Percentiles rank a stretch among this genome's conserved stretches.
These are phyloP conservation scores for Suillus bovinus DNA, from an alignment of 768 basidiomycete genomes.

Conservation along the genomic window DNA sequence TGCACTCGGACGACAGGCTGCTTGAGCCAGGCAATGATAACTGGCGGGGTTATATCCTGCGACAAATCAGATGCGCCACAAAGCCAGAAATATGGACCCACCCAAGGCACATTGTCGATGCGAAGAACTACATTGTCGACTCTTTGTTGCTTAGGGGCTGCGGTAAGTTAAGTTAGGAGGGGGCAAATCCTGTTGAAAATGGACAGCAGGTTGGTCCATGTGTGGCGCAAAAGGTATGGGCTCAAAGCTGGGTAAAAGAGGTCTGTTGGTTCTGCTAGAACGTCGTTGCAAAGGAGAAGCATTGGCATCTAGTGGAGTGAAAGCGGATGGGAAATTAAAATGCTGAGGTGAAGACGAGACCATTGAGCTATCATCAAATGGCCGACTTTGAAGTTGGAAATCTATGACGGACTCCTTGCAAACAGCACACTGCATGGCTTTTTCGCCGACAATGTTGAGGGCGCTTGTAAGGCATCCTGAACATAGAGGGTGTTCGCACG, in stretches of 20 bases:
- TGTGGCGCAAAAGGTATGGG: slow-evolving; percentile 29
- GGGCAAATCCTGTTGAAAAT: slow-evolving; percentile 20
- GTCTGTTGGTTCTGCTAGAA: slow-evolving; percentile 25
- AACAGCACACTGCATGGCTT: slow-evolving; percentile 83
- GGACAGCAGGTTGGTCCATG: slow-evolving; percentile 32
- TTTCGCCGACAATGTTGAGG: slow-evolving; percentile 87
- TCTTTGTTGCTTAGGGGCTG: slow-evolving; percentile 16
- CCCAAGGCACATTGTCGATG: slow-evolving; percentile 91
- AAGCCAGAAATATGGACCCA: slow-evolving; percentile 35
- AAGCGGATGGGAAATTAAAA: slow-evolving; percentile 13
- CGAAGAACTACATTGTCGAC: slow-evolving; percentile 63
- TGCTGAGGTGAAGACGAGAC: slow-evolving; percentile 14
- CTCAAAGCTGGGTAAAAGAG: slow-evolving; percentile 31
- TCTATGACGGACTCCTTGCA: slow-evolving; percentile 71
- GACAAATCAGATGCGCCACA: slow-evolving; percentile 14
- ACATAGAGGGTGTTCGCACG: slow-evolving; percentile 77
- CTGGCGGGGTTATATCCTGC: slow-evolving; percentile 83
- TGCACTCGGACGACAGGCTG: slow-evolving; percentile 67
- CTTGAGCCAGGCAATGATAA: slow-evolving; percentile 66
- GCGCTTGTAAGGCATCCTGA: slow-evolving; percentile 83
- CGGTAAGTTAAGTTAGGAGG: slow-evolving; percentile 14
- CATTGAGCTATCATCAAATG: slow-evolving; percentile 25
- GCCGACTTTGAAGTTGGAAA: slow-evolving; percentile 51
- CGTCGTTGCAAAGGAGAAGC: slow-evolving; percentile 28
- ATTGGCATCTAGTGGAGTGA: slow-evolving; percentile 15